Evolutionary conservation across 257 asterid genomes (phyloP), one percentile per base, ranked within the genome.

Genomic region (Hygrophila difformis): DNA sequence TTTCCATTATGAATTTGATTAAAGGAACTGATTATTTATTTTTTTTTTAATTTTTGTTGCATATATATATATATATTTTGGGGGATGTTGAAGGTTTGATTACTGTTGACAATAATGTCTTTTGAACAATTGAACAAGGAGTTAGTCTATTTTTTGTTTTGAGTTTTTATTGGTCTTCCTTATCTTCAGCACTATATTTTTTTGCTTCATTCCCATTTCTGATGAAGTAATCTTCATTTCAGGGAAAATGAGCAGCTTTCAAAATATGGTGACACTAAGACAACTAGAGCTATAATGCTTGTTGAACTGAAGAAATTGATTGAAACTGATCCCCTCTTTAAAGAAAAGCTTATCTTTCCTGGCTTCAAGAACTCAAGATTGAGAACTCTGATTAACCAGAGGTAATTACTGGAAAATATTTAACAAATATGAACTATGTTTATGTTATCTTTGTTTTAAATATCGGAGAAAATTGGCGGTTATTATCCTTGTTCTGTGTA

Each of bases 231-330:
- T 24, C 35, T 15, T 24, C 13, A 19, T 29, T 42, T 54, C n/a
- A 70, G 77, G 68, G 69, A 65, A 43, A 65, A 65, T 28, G 72
- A 65, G 20, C 77, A 70, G 47, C 68, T 70, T 1, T 70, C 72
- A 4, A 70, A 64, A 18, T 70, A 70, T 49, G 77, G 72, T 15
- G 77, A 70, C 42, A 65, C 77, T 3, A 65, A 70, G 49, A 39
- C 77, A 4, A 72, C 77, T 2, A 51, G 77, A 19, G 21, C 47
- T 44, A 56, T 61, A 11, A 64, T 70, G 77, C 47, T 70, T 12
- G 44, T 55, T n/a, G 72, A 70, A 44, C 42, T 70, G 1, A 64
- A 65, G 40, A 70, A 64, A 21, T 44, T 70, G 16, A 64, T 70
- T 8, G 66, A 60, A 38, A 69, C 72, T 20, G 65, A 70, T 56